phyloP scores from a whole-genome alignment of 129 eudicot species.

The Saposhnikovia divaricata region DNA sequence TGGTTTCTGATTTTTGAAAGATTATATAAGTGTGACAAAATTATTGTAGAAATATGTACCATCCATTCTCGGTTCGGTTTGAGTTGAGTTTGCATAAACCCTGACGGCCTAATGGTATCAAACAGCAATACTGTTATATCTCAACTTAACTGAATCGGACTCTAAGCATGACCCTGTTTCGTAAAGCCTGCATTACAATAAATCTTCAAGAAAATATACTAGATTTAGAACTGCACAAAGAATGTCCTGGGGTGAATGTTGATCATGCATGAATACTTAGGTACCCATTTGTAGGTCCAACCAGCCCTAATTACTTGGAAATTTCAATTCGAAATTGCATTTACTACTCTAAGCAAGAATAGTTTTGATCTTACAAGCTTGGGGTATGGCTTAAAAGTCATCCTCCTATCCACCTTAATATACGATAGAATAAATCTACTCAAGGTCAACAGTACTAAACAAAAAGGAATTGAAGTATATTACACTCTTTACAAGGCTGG shows the following conservation, averaged over 20 bases:
- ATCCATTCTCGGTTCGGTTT: neutral
- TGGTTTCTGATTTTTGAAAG: neutral
- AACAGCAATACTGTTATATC: neutral
- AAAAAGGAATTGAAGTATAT: neutral
- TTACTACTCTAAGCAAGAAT: neutral
- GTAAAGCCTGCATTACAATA: neutral
- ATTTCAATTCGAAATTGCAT: neutral
- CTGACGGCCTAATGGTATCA: neutral
- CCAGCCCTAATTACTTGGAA: neutral
- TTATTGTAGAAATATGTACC: neutral
- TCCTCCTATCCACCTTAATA: neutral
- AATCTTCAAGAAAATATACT: neutral
- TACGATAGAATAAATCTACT: neutral
- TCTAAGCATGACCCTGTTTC: neutral
- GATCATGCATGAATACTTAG: neutral
- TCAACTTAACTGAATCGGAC: neutral
- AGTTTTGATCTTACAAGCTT: neutral
- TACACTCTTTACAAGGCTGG: neutral
- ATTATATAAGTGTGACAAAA: neutral
- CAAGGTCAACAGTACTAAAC: neutral
- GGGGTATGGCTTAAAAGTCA: neutral
- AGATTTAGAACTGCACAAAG: neutral
- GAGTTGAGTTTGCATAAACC: neutral
- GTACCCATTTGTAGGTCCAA: neutral
- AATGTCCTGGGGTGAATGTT: neutral